phyloP scores from a whole-genome alignment of 2,329 filamentous ascomycete genomes.

The Colletotrichum horii region DNA sequence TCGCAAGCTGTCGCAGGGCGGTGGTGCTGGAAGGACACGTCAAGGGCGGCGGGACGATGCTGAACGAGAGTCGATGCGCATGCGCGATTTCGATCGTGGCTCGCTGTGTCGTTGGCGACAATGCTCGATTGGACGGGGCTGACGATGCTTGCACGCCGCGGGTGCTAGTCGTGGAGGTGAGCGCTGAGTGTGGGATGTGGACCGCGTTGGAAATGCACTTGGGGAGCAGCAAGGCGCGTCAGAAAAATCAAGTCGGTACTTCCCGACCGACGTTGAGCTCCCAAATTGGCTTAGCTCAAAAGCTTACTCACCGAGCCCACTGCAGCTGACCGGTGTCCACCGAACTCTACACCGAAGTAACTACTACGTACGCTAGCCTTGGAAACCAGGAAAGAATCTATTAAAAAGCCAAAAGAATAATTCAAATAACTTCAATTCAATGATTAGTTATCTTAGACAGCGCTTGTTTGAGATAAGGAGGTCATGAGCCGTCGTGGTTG shows the following conservation, averaged over 20 bases:
- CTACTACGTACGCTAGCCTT: background rate
- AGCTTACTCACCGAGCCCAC: background rate
- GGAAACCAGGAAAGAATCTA: background rate
- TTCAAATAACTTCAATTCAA: background rate
- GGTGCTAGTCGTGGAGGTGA: conserved; percentile 4
- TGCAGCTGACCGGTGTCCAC: background rate
- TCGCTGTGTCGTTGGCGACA: background rate
- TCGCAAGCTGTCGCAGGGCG: conserved; percentile 19
- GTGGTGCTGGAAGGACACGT: background rate
- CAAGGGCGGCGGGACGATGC: background rate
- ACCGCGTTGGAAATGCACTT: conserved; percentile 21
- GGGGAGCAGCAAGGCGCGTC: conserved; percentile 17
- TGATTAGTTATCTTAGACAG: rapidly evolving
- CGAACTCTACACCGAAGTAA: background rate
- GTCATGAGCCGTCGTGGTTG: background rate
- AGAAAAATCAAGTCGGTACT: conserved; percentile 21
- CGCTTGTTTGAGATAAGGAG: background rate
- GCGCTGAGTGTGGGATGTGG: conserved; percentile 14
- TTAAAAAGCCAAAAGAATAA: background rate
- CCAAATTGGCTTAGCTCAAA: background rate
- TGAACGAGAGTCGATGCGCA: background rate
- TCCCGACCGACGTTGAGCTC: background rate
- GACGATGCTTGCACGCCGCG: background rate
- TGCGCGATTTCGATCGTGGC: background rate
- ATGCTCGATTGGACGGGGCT: background rate